Evolutionary conservation across 2,329 filamentous ascomycete genomes (phyloP).

Genomic region (Aspergillus ochraceus): DNA sequence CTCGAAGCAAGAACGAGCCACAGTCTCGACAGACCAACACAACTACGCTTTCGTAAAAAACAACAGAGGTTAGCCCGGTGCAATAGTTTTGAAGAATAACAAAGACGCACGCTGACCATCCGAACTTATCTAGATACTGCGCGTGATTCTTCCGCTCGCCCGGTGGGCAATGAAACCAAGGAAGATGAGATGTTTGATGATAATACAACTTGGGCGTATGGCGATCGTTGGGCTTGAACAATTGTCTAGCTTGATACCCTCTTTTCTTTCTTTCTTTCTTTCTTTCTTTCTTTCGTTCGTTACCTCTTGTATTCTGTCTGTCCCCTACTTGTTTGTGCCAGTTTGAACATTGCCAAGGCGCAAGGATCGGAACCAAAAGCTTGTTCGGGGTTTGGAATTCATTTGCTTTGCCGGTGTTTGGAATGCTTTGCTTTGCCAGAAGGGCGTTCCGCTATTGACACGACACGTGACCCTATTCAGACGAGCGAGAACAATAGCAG

Average conservation of each 20-base stretch:
- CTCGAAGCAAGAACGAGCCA: slow-evolving; percentile 2
- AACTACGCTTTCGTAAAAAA: slow-evolving; percentile 8
- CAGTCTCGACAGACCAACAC: slow-evolving; percentile 10
- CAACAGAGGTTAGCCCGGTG: slow-evolving; percentile 27
- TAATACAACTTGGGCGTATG: slow-evolving; percentile 13
- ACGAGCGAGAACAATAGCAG: slow-evolving; percentile 22
- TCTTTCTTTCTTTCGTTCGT: not conserved
- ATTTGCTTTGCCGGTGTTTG: not conserved
- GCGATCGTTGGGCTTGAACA: slow-evolving; percentile 20
- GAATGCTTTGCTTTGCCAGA: no score
- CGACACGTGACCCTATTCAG: slow-evolving; percentile 19
- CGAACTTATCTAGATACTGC: slow-evolving; percentile 6
- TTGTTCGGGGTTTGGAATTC: not conserved
- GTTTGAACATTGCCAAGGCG: not conserved
- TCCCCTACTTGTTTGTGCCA: not conserved
- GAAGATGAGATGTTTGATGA: slow-evolving; percentile 1
- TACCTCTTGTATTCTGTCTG: not conserved
- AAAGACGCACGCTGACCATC: slow-evolving; percentile 5
- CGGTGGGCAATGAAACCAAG: not conserved
- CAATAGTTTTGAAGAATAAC: slow-evolving; percentile 1
- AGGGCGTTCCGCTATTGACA: not conserved
- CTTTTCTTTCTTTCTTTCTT: not conserved
- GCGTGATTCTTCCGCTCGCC: not conserved
- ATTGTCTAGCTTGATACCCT: slow-evolving; percentile 15
- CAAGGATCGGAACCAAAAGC: not conserved